Base-by-base conservation (phyloP, 805 yeast species). In the Teunomyces kruisii region DNA sequence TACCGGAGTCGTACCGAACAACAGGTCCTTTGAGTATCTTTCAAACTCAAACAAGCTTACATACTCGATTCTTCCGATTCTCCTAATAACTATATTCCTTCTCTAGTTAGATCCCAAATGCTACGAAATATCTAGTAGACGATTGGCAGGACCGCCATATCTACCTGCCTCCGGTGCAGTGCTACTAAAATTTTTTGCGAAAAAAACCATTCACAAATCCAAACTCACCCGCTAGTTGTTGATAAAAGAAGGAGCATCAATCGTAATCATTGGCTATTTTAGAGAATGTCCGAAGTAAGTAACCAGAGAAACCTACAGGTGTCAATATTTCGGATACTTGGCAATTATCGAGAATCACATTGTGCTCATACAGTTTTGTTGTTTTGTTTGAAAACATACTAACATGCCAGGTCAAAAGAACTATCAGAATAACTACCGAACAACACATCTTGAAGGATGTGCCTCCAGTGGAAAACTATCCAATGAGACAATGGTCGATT, bases 401-500 rank as follows among this genome's bases (percentile, higher is more conserved):
- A 47, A 43, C 45, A 32, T 7, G 13, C 8, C 40, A 78, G 78
- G 86, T 86, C 32, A 85, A 88, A 69, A 83, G 98, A 75, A 88
- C 92, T 14, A 80, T 91, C 46, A 84, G 96, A 67, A 80, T 91
- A 57, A 86, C 88, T 46, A 92, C 97, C 19, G 80, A 81, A 50
- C 97, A 92, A 70, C 85, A 84, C 59, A 77, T 92, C 52, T 70
- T 89, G 50, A 82, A 83, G 48, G 96, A 86, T 57, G 81, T 84
- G 19, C 87, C 95, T 10, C 84, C 91, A 12, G 94, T 86, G 46
- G 90, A 86, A 54, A 95, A 88, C 62, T 92, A 86, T 63, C 98
- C 99, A 13, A 85, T 92, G 86, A 84, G 98, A 62, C 82, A 83
- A 65, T 92, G 99, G 99, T 78, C 87, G 39, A 84, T 94, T 52